Percentiles rank a stretch among this genome's conserved stretches.
Evolutionary conservation across 2,329 filamentous ascomycete species (phyloP).

Genomic region (Dactylellina parvicollis): DNA sequence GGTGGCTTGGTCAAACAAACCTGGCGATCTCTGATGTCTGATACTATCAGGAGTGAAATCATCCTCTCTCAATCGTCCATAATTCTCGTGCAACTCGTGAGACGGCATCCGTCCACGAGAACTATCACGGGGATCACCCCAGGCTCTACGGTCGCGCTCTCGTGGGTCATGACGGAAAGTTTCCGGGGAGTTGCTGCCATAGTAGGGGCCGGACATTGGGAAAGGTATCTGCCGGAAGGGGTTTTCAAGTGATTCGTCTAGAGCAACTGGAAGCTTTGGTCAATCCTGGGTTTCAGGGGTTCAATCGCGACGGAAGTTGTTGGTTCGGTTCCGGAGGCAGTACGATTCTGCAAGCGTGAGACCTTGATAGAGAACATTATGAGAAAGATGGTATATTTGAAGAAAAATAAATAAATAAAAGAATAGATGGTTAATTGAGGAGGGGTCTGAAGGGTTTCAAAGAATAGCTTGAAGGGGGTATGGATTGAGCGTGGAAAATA

Average conservation of each 20-base stretch:
- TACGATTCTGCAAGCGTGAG: slow-evolving; percentile 18
- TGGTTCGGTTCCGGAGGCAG: slow-evolving; percentile 12
- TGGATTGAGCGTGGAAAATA: slow-evolving; percentile 37
- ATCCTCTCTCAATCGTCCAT: slow-evolving; percentile 49
- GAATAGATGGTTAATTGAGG: background rate
- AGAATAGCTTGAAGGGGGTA: slow-evolving; percentile 20
- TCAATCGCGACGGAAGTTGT: background rate
- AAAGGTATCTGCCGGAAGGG: background rate
- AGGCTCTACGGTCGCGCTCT: slow-evolving; percentile 44
- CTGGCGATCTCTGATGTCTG: slow-evolving; percentile 45
- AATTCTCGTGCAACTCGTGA: slow-evolving; percentile 44
- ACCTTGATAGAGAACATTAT: slow-evolving; percentile 54
- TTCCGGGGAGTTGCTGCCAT: slow-evolving; percentile 51
- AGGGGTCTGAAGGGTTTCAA: slow-evolving; percentile 3
- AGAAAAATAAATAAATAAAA: slow-evolving; percentile 21
- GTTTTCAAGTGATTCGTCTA: background rate
- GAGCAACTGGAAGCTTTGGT: background rate
- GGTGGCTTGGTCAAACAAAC: slow-evolving; percentile 26
- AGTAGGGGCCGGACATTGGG: slow-evolving; percentile 49
- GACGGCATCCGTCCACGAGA: slow-evolving; percentile 45
- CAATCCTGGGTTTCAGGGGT: background rate
- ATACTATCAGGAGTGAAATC: slow-evolving; percentile 37
- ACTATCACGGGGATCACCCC: slow-evolving; percentile 46
- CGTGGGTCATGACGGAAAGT: slow-evolving; percentile 46
- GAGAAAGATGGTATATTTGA: slow-evolving; percentile 48